Base-by-base conservation (phyloP, 306 rosid species). In the Inga oerstediana region DNA sequence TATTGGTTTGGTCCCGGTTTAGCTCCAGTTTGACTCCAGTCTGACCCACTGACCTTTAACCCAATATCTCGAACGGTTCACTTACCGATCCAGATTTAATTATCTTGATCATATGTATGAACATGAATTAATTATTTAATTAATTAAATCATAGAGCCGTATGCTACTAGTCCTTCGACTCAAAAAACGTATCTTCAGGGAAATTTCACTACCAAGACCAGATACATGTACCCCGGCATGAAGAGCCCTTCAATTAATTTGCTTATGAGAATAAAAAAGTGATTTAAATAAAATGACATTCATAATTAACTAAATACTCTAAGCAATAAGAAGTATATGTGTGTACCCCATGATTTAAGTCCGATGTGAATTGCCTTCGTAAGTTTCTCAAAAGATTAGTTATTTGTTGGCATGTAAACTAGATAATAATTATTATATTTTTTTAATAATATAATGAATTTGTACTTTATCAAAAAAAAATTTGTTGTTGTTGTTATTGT, bases 341-440 rank as follows among this genome's bases (percentile, higher is more conserved):
- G 8, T 39, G 74, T 80, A 84, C 39, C 49, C 10, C 37, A 11
- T 76, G 79, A 69, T 75, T 46, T 20, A 80, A 58, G 68, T 75
- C 61, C 61, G 35, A 41, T 45, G 14, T 45, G 13, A 8, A 45
- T 45, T 45, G 13, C 12, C 49, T 45, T 45, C 2, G 49, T 10
- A 45, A 45, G 43, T 45, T 45, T 45, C 49, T 45, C 13, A 45
- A 45, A 45, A 45, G 10, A 39, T 39, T 39, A 5, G 43, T 39
- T 6, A 39, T 6, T 6, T 6, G 43, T 39, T 7, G 8, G 43
- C 43, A 6, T 6, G 43, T 5, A 39, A 39, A 39, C 43, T 5
- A 6, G 43, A 39, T 8, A 39, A 1, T 39, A 39, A 39, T 39
- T 39, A 39, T 39, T 39, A 39, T 6, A 39, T 6, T 6, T 3